A percentile compares a stretch with the other conserved stretches of the same genome.
phyloP scores from a whole-genome alignment of 768 basidiomycete genomes.

The Phaeolepiota aurea region DNA sequence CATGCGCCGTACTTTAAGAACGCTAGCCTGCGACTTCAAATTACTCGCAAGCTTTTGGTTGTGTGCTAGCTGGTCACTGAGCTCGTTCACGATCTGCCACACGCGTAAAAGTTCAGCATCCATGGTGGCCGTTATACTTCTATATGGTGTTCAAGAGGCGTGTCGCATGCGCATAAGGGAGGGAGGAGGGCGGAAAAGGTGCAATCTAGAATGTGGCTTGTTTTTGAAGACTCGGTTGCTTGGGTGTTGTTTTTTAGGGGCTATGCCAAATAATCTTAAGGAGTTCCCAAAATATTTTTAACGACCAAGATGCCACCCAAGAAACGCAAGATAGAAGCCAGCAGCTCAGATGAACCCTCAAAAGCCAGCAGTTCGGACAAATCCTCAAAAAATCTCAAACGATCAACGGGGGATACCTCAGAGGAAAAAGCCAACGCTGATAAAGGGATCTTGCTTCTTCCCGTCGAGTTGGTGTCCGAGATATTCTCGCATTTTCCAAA shows the following conservation, averaged over 20 bases:
- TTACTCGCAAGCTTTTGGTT: constrained; percentile 70
- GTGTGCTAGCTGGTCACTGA: constrained; percentile 73
- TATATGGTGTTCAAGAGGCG: neutral
- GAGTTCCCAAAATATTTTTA: neutral
- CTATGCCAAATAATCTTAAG: neutral
- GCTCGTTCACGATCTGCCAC: constrained; percentile 75
- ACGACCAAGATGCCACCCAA: neutral
- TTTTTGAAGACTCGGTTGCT: too few relatives aligned
- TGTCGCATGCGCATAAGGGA: too few relatives aligned
- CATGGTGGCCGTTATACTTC: constrained; percentile 24
- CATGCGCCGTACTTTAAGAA: constrained; percentile 64
- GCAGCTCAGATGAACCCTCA: neutral
- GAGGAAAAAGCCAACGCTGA: neutral
- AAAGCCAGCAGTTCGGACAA: neutral
- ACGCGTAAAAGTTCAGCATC: constrained; percentile 67
- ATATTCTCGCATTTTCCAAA: neutral
- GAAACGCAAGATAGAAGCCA: neutral
- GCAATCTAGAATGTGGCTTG: too few relatives aligned
- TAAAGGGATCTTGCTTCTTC: neutral
- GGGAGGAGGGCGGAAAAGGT: too few relatives aligned
- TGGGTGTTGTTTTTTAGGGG: neutral
- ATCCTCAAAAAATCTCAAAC: neutral
- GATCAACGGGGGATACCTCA: neutral
- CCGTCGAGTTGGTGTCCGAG: neutral
- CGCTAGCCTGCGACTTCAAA: constrained; percentile 59